Evolutionary conservation across 2,329 filamentous ascomycete genomes (phyloP).

Genomic region (Aspergillus novoparasiticus): DNA sequence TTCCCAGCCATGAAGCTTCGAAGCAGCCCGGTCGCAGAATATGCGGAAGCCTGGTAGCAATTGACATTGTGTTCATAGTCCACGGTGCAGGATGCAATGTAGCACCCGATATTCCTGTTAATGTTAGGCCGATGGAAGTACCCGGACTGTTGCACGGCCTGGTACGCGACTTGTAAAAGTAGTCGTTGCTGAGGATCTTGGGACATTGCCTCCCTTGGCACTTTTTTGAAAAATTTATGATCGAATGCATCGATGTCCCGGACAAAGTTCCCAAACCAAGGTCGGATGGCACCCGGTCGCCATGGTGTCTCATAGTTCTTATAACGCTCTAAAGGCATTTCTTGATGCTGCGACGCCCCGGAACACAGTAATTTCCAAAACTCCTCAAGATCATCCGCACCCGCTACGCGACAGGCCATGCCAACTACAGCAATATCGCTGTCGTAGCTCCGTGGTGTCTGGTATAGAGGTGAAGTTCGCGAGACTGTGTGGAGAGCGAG

Average conservation of each 20-base stretch:
- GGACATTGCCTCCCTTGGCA: slow-evolving; percentile 28
- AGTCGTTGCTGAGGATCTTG: slow-evolving; percentile 39
- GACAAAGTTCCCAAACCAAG: slow-evolving; percentile 26
- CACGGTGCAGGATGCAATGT: slow-evolving; percentile 36
- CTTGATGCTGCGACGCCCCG: slow-evolving; percentile 24
- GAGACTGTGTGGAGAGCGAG: slow-evolving; percentile 9
- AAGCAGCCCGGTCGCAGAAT: slow-evolving; percentile 33
- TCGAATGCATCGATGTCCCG: slow-evolving; percentile 31
- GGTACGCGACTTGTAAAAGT: slow-evolving; percentile 34
- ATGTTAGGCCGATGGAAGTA: slow-evolving; percentile 24
- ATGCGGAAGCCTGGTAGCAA: slow-evolving; percentile 41
- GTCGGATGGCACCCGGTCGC: slow-evolving; percentile 12
- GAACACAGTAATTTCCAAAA: slow-evolving; percentile 36
- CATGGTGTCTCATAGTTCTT: slow-evolving; percentile 19
- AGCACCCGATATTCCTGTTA: slow-evolving; percentile 41
- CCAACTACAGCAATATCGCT: slow-evolving; percentile 38
- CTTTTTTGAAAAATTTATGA: slow-evolving; percentile 35
- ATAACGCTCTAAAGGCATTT: slow-evolving; percentile 23
- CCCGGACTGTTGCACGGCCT: slow-evolving; percentile 35
- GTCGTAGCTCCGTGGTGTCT: slow-evolving; percentile 8
- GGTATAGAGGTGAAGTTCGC: background rate
- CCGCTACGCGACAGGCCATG: slow-evolving; percentile 37
- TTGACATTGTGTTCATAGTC: slow-evolving; percentile 50
- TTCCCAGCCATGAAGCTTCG: slow-evolving; percentile 30
- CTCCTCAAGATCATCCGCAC: slow-evolving; percentile 29